These are phyloP conservation scores for Pseudozyma thailandica DNA, from an alignment of 1,284 basidiomycete species.

Conservation along the genomic window DNA sequence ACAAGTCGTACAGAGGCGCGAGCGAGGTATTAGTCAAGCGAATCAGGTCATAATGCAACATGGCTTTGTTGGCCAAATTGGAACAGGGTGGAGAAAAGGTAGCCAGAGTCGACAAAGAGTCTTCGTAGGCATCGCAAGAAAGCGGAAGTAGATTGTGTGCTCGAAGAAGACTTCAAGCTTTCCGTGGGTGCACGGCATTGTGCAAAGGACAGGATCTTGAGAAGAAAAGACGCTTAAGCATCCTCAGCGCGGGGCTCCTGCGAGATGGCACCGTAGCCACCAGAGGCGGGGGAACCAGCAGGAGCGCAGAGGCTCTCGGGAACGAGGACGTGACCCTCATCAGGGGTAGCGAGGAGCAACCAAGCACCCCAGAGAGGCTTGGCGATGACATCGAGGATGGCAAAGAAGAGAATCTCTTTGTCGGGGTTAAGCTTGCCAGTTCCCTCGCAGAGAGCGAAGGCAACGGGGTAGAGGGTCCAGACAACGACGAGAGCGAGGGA, in stretches of 20 bases:
- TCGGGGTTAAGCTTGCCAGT: conserved; percentile 54
- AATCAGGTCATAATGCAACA: no score
- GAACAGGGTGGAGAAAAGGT: no score
- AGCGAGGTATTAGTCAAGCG: no score
- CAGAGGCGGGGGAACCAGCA: conserved; percentile 39
- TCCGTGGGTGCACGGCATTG: background rate
- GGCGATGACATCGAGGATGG: conserved; percentile 57
- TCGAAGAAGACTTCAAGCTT: background rate
- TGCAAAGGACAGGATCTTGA: conserved; percentile 1
- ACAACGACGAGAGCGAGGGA: conserved; percentile 54
- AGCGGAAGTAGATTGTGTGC: background rate
- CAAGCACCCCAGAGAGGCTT: conserved; percentile 60
- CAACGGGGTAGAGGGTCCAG: conserved; percentile 56
- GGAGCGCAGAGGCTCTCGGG: conserved; percentile 52
- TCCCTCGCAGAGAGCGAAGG: conserved; percentile 55
- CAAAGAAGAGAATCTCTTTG: conserved; percentile 57
- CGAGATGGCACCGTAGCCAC: conserved; percentile 55
- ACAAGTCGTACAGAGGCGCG: no score
- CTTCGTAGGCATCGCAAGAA: no score
- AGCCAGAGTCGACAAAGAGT: no score
- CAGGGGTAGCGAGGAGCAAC: conserved; percentile 52
- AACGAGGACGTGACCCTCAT: conserved; percentile 58
- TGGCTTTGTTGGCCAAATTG: no score
- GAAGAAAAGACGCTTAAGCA: conserved; percentile 27
- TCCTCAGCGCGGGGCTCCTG: conserved; percentile 55